Percentiles rank a stretch among this genome's conserved stretches.
These are phyloP conservation scores for Xylaria cubensis DNA, from an alignment of 495 filamentous ascomycete genomes.

Conservation along the genomic window DNA sequence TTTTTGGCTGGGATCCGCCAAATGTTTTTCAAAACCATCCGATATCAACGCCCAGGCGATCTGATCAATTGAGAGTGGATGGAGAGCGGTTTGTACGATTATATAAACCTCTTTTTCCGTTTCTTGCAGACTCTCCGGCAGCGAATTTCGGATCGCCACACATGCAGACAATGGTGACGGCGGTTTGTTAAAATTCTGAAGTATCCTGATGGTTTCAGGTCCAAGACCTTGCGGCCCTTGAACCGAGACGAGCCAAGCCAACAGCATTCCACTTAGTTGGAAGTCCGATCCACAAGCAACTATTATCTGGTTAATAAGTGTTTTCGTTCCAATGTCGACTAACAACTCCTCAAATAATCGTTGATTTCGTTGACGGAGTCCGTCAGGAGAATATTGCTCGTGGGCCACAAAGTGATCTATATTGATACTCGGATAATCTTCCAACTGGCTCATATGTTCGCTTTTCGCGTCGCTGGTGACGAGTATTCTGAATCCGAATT, in stretches of 20 bases:
- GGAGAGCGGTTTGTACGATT: neutral
- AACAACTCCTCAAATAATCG: neutral
- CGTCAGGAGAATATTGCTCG: neutral
- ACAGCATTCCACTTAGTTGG: neutral
- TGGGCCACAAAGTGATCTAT: neutral
- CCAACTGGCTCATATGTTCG: neutral
- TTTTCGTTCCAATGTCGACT: neutral
- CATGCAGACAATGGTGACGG: neutral
- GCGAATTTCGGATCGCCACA: neutral
- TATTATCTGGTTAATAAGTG: neutral
- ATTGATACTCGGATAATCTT: neutral
- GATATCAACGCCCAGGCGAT: conserved; percentile 1
- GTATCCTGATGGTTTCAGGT: neutral
- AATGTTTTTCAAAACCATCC: neutral
- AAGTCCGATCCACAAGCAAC: neutral
- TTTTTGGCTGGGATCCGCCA: neutral
- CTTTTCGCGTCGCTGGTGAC: neutral
- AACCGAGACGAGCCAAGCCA: neutral
- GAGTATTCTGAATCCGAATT: neutral
- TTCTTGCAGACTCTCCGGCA: neutral
- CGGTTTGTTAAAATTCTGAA: neutral
- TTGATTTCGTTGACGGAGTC: neutral
- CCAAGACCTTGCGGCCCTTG: neutral
- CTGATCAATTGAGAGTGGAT: neutral
- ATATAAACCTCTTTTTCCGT: neutral